phyloP scores from a whole-genome alignment of 1,284 basidiomycete genomes.

The Malassezia nana region DNA sequence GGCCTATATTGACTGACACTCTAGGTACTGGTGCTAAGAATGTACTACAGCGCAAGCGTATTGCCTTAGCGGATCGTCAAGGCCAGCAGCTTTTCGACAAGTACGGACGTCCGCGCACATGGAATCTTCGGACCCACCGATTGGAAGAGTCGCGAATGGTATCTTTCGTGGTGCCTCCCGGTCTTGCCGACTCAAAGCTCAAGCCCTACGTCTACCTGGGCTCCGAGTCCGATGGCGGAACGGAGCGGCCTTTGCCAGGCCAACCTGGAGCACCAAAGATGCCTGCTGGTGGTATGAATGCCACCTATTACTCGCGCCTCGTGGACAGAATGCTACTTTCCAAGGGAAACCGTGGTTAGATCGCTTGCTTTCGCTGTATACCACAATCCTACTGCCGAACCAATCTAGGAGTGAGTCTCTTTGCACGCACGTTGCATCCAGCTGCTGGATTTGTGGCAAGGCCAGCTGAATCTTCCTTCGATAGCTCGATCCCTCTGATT shows the following conservation, averaged over 20 bases:
- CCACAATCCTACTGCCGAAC: slow-evolving; percentile 4
- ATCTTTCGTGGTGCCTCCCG: slow-evolving; percentile 42
- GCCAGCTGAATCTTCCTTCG: slow-evolving; percentile 79
- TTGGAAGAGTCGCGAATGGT: slow-evolving; percentile 39
- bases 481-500: slow-evolving; percentile 66
- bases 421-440: slow-evolving; percentile 76
- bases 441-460: slow-evolving; percentile 78
- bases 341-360: slow-evolving; percentile 10
- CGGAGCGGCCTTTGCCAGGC: slow-evolving; percentile 26
- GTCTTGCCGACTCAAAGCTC: slow-evolving; percentile 35
- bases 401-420: not conserved
- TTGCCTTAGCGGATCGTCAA: slow-evolving; percentile 32
- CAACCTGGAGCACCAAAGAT: slow-evolving; percentile 35
- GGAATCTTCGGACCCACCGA: slow-evolving; percentile 33
- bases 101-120: slow-evolving; percentile 27
- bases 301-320: slow-evolving; percentile 32
- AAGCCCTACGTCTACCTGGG: slow-evolving; percentile 40
- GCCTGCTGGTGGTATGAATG: slow-evolving; percentile 32
- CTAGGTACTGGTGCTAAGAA: slow-evolving; percentile 42
- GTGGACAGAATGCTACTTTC: slow-evolving; percentile 29
- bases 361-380: slow-evolving; percentile 2
- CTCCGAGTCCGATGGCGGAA: slow-evolving; percentile 24
- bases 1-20: not conserved
- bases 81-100: slow-evolving; percentile 35
- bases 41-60: slow-evolving; percentile 42